Conservation (phyloP, 2,329 filamentous ascomycete species). For the Fusarium sp. region DNA sequence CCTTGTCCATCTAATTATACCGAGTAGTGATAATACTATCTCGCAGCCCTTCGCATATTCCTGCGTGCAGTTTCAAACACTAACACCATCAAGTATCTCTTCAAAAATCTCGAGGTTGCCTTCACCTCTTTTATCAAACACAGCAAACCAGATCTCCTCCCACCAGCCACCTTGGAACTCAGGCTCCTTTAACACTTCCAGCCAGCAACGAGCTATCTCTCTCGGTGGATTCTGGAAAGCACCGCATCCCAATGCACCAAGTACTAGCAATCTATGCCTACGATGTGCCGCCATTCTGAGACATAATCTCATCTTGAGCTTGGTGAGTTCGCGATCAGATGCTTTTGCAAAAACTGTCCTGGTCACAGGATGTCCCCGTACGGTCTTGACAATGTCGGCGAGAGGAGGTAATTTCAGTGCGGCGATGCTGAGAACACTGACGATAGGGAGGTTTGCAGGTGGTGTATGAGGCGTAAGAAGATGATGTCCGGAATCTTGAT, state of each 20-base stretch:
- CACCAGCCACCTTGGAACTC: conserved; percentile 75
- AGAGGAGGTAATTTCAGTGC: conserved; percentile 59
- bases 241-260: conserved; percentile 77
- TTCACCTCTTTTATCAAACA: conserved; percentile 59
- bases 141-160: conserved; percentile 72
- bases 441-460: conserved; percentile 57
- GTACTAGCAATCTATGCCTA: conserved; percentile 68
- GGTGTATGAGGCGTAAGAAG: conserved; percentile 55
- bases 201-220: conserved; percentile 72
- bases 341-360: conserved; percentile 54
- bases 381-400: conserved; percentile 28
- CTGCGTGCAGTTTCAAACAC: conserved; percentile 37
- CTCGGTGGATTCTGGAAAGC: conserved; percentile 71
- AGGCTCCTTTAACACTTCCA: conserved; percentile 66
- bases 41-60: background rate
- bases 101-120: conserved; percentile 65
- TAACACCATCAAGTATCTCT: conserved; percentile 53
- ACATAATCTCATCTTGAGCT: conserved; percentile 70
- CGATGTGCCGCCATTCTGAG: conserved; percentile 69
- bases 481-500: conserved; percentile 57
- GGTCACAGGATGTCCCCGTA: conserved; percentile 40
- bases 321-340: conserved; percentile 64
- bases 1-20: background rate
- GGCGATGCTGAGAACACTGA: conserved; percentile 71
- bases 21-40: background rate